phyloP scores from a whole-genome alignment of 2,329 filamentous ascomycete genomes.

The Penicillium olsonii region DNA sequence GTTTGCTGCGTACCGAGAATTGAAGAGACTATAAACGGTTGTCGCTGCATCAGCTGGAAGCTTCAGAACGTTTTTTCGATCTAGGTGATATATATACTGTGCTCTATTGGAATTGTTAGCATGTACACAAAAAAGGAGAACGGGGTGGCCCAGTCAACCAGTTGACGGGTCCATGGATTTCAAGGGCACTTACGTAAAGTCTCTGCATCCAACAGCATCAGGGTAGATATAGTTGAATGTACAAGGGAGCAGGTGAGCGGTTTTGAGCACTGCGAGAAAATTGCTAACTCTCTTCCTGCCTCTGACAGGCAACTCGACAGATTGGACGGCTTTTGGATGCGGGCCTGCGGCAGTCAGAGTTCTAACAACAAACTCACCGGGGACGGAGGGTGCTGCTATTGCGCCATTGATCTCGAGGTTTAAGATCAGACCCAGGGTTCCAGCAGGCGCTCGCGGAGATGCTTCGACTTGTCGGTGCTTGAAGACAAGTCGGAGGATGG shows the following conservation, averaged over 20 bases:
- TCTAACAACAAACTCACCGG: neutral
- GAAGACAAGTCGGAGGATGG: neutral
- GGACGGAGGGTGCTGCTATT: neutral
- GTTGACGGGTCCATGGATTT: too few relatives aligned
- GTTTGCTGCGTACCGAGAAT: neutral
- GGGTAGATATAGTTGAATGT: neutral
- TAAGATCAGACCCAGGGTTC: neutral
- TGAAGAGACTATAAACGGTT: neutral
- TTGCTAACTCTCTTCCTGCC: neutral
- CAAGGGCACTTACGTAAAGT: neutral
- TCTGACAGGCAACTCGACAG: neutral
- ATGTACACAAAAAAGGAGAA: neutral
- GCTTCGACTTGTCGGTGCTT: neutral
- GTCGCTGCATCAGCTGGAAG: neutral
- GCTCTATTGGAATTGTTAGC: neutral
- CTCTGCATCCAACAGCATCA: neutral
- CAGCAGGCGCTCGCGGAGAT: neutral
- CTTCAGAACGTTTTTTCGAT: neutral
- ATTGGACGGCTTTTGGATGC: neutral
- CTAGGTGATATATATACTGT: neutral
- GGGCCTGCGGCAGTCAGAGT: neutral
- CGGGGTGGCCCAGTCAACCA: too few relatives aligned
- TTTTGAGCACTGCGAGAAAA: neutral
- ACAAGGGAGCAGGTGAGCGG: neutral
- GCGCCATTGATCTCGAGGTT: neutral